Evolutionary conservation across 768 basidiomycete genomes (phyloP), one percentile per base, ranked within the genome.

Genomic region (Psilocybe cubensis): DNA sequence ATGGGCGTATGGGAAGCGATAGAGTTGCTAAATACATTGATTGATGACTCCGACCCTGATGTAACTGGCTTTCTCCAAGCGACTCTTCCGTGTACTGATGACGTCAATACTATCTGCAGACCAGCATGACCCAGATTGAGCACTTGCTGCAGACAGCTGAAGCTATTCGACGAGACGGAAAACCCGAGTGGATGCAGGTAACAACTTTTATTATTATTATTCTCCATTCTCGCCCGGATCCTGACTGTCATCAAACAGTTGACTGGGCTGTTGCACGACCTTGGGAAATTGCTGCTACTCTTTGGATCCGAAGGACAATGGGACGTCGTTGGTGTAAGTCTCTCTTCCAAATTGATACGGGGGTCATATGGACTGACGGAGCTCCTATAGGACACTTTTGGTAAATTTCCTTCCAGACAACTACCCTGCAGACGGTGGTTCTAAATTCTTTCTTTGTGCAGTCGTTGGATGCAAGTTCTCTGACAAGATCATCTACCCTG

Each of bases 61-160:
- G 91, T 91, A 56, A 57, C 79, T 71, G 17, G 28, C 46, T 21
- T 45, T 29, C 44, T 18, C 54, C 57, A 54, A n/a, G 33, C 45
- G 23, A 24, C 41, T 41, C 29, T 60, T 57, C 33, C 45, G 38
- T 27, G 29, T 18, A 40, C 58, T 68, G 49, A 69, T 65, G 63
- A 69, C 67, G 58, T 66, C 64, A 52, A 60, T 60, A 24, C n/a
- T n/a, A n/a, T 56, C 35, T 62, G 7, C 67, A 92, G 90, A 91
- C 90, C 1, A 79, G 76, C 61, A 72, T 91, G 25, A 86, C 91
- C 31, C 94, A 96, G 74, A 94, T 96, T 28, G 91, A 94, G 64
- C 94, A 96, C 68, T 80, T 96, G 3, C 80, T 96, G 1, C 94
- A 96, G 68, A 94, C 92, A 0, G 92, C 92, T n/a, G 92, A 94